Percentiles rank a stretch among this genome's conserved stretches.
Conservation (phyloP, 768 basidiomycete genomes). For the Boletellus sp. region DNA sequence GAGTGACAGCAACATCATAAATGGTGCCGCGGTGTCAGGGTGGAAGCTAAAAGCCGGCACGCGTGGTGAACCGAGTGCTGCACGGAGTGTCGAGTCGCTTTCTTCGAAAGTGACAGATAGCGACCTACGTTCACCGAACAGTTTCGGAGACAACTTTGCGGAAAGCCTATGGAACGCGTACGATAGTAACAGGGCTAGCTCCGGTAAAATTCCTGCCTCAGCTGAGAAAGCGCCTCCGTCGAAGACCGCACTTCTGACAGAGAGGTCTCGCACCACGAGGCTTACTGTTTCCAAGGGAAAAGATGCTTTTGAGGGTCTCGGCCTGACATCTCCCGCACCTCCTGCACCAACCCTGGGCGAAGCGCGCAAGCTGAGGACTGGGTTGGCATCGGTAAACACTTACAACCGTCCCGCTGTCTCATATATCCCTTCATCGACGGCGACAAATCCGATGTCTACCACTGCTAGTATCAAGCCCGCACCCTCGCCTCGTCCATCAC, state of each 20-base stretch:
- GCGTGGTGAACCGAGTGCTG: conserved; percentile 30
- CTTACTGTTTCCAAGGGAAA: conserved; percentile 40
- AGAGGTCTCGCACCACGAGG: conserved; percentile 32
- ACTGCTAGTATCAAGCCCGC: conserved; percentile 17
- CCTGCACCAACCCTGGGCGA: conserved; percentile 70
- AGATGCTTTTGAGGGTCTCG: conserved; percentile 81
- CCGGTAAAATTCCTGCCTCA: conserved; percentile 1
- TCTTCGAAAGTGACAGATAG: conserved; percentile 22
- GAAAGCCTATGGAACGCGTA: conserved; percentile 55
- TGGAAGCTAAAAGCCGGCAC: conserved; percentile 29
- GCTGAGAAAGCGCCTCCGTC: conserved; percentile 17
- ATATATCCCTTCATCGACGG: conserved; percentile 13
- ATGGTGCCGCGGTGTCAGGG: conserved; percentile 17
- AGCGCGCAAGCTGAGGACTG: conserved; percentile 68
- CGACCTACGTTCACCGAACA: conserved; percentile 20
- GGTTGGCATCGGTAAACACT: conserved; percentile 52
- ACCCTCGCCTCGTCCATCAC: conserved; percentile 30
- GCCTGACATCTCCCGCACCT: conserved; percentile 42
- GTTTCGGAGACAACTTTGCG: conserved; percentile 67
- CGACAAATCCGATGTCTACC: conserved; percentile 19
- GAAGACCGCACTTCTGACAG: conserved; percentile 24
- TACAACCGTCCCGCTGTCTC: conserved; percentile 22
- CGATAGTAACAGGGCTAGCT: conserved; percentile 27
- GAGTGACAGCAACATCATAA: conserved; percentile 12
- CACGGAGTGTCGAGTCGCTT: conserved; percentile 38